phyloP scores from a whole-genome alignment of 345 rosid genomes.

The Populus deltoides region DNA sequence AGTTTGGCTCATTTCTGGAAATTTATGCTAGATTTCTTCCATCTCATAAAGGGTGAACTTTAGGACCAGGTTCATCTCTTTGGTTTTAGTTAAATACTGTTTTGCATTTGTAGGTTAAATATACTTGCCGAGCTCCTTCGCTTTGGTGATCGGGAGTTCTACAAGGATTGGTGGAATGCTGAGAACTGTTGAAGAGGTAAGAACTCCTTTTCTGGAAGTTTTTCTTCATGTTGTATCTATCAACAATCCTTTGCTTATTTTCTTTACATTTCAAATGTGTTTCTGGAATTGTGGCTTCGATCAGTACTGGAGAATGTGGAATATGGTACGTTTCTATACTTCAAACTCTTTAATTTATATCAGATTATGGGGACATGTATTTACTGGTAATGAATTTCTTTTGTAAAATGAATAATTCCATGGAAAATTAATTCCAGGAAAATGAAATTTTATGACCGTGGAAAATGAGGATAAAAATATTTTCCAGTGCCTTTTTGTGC shows the following conservation, averaged over 20 bases:
- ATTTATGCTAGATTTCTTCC: too few species aligned
- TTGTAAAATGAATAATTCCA: too few species aligned
- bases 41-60: too few species aligned
- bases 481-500: too few species aligned
- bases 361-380: too few species aligned
- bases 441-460: too few species aligned
- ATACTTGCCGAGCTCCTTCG: constrained; percentile 92
- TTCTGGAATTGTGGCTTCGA: constrained; percentile 28
- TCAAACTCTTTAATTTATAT: neutral
- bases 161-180: constrained; percentile 99
- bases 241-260: constrained; percentile 12
- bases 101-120: constrained; percentile 62
- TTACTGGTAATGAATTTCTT: too few species aligned
- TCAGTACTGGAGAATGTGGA: constrained; percentile 99
- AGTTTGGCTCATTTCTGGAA: too few species aligned
- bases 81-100: neutral
- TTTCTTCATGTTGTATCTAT: constrained; percentile 18
- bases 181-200: constrained; percentile 86
- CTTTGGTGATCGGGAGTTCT: constrained; percentile 97
- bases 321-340: constrained; percentile 72
- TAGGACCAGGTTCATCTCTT: too few species aligned
- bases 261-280: neutral
- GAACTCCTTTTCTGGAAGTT: constrained; percentile 15
- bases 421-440: too few species aligned
- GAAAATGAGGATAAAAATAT: too few species aligned